Evolutionary conservation across 2,329 filamentous ascomycete species (phyloP), one percentile per base, ranked within the genome.

Genomic region (Aspergillus awamori): DNA sequence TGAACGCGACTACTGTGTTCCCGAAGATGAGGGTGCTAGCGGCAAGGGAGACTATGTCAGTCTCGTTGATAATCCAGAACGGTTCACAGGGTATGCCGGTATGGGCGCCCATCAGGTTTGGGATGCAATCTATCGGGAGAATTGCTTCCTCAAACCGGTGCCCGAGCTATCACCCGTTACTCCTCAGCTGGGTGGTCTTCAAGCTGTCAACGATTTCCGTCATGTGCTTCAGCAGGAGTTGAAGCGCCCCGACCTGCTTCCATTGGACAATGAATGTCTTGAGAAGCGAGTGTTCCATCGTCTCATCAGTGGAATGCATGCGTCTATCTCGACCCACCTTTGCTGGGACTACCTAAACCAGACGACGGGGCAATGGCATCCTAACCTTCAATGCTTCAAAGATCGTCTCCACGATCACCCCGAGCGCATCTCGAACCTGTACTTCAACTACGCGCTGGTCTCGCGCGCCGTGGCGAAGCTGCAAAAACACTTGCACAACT

Each of bases 231-330:
- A 81, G 62, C 74, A 77, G 62, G 77, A 80, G 56, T 70, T 74
- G 41, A 74, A 79, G 55, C 69, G 70, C 7, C 78, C 83, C 63
- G 80, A 83, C 7, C 85, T 86, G 0, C 81, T 94, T 53, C 91
- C 95, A 66, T 83, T 88, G 52, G 93, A 97, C 67, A 93, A 97
- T 68, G 91, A 97, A 73, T 99, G 95, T 72, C 81, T 99, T 24
- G 95, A 99, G 82, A 98, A 99, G 84, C 90, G 95, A n/a, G 95
- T 98, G 39, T 99, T 99, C 76, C 95, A 98, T 79, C 87, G 93
- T 6, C 88, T 99, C 65, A 87, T 99, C 64, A 97, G 93, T 55
- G 95, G 95, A 47, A 97, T 99, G 95, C 95, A 99, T 77, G 92
- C 95, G 15, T 97, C 93, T 65, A 99, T 99, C 76, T 97, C 92